Base-by-base conservation (phyloP, 352 stramenopile species). In the Peronospora farinosa region DNA sequence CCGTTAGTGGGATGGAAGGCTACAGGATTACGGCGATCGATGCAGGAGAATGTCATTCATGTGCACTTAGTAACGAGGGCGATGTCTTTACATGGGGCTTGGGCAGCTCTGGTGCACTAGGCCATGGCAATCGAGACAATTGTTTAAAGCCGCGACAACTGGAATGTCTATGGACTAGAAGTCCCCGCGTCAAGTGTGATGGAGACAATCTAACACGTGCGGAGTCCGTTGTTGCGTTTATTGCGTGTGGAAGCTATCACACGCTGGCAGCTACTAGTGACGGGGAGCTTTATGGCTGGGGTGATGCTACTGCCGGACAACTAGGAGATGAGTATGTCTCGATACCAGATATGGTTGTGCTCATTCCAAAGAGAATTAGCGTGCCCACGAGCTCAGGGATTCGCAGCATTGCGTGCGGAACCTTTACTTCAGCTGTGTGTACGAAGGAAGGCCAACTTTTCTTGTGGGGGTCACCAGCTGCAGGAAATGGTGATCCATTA, bases 31-130 rank as follows among this genome's bases (percentile, higher is more conserved):
- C 75, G 1, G 36, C 60, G 2, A 57, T 88, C 2, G 78, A 88
- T 31, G 85, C 78, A 23, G 85, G 84, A 4, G 84, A 94, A 47
- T 91, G 82, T 39, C 85, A 95, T 37, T 93, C 84, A 0, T 73
- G 60, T 40, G 84, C 77, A 4, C 47, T 94, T 32, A 86, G 56
- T 28, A 47, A 62, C 30, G 56, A 75, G 1, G 85, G 84, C 4
- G 60, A 86, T 8, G 65, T 95, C 9, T 95, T 82, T 31, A 94
- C 81, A 12, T 95, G 84, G 84, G 84, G 85, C 0, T 92, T 93
- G 40, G 83, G 85, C n/a, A 76, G 60, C 21, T 93, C 81, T 1
- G 84, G 84, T 1, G 83, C 85, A 11, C 54, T 95, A 7, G 85
- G 85, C 5, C 74, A 78, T 33, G 80, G 70, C 1, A 68, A 60